phyloP scores from a whole-genome alignment of 108 stramenopile genomes.

The Skeletonema menzelii region DNA sequence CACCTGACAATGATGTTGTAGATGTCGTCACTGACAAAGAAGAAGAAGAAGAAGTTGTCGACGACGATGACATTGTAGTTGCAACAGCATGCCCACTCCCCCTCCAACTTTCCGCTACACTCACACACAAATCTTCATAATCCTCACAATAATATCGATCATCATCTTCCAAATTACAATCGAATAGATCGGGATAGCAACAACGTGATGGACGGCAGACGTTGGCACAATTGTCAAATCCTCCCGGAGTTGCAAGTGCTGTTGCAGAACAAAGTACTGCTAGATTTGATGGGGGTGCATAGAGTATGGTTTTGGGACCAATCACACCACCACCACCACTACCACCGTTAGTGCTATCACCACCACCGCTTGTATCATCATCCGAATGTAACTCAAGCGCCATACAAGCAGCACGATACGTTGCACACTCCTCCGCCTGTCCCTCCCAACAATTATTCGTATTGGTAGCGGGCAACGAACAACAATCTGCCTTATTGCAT shows the following conservation, averaged over 20 bases:
- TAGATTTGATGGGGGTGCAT: conserved; percentile 9
- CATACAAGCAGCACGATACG: conserved; percentile 35
- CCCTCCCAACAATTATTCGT: conserved; percentile 16
- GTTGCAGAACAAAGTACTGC: conserved; percentile 2
- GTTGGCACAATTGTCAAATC: conserved; percentile 16
- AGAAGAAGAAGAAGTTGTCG: neutral
- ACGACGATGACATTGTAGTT: neutral
- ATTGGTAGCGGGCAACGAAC: conserved; percentile 15
- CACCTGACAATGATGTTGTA: neutral
- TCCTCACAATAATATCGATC: conserved; percentile 10
- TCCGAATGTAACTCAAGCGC: conserved; percentile 22
- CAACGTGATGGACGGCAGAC: conserved; percentile 25
- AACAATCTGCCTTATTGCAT: conserved; percentile 20
- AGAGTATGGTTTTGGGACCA: neutral
- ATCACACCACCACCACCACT: neutral
- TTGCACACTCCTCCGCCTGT: conserved; percentile 25
- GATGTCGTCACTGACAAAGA: too few relatives aligned
- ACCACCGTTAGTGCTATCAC: too few relatives aligned
- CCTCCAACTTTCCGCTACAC: conserved; percentile 33
- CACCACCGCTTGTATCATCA: neutral
- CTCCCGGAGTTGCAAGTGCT: conserved; percentile 19
- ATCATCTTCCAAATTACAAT: conserved; percentile 14
- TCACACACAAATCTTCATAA: conserved; percentile 23
- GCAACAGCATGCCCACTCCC: conserved; percentile 38
- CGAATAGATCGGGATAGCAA: conserved; percentile 22